A percentile compares a stretch with the other conserved stretches of the same genome.
Conservation (phyloP, 768 basidiomycete genomes). For the Mycena rosella region DNA sequence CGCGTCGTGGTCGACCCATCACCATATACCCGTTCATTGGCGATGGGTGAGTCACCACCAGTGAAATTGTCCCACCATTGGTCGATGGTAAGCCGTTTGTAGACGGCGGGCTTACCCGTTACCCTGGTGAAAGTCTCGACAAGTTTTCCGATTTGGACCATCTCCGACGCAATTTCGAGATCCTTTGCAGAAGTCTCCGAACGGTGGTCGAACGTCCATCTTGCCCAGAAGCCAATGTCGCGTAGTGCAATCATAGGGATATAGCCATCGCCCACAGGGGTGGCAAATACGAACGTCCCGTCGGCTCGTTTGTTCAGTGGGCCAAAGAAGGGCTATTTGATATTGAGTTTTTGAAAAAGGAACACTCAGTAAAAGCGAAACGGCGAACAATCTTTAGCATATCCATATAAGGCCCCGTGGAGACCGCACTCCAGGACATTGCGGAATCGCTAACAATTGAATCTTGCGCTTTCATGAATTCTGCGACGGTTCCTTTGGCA, state of each 20-base stretch:
- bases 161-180: not conserved
- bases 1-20: conserved; percentile 49
- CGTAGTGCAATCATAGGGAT: not conserved
- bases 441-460: not conserved
- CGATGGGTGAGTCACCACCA: too few species aligned
- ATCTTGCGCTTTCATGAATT: not conserved
- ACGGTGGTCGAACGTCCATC: not conserved
- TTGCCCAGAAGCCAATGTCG: not conserved
- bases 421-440: conserved; percentile 13
- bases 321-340: not conserved
- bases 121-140: not conserved
- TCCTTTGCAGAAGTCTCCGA: not conserved
- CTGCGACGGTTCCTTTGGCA: conserved; percentile 1
- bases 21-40: conserved; percentile 42
- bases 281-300: not conserved
- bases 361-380: too few species aligned
- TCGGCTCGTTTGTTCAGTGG: not conserved
- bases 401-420: conserved; percentile 12
- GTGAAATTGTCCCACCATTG: conserved; percentile 45
- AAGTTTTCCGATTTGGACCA: not conserved
- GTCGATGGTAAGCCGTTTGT: conserved; percentile 43
- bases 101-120: not conserved
- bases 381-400: not conserved
- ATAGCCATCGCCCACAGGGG: not conserved
- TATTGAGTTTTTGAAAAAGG: too few species aligned